Base-by-base conservation (phyloP, 768 basidiomycete species). In the Suillus paluster region DNA sequence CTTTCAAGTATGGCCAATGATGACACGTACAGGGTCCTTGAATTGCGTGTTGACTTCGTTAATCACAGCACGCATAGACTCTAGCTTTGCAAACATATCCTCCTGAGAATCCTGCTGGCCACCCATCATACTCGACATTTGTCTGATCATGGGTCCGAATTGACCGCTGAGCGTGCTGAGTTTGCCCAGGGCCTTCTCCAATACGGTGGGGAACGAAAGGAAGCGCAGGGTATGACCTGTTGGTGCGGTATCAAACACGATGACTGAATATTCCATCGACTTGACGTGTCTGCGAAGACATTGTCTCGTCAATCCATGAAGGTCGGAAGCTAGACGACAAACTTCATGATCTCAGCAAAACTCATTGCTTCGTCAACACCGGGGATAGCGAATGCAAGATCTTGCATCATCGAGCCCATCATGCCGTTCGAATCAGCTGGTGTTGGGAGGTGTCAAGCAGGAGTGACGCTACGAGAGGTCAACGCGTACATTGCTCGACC, bases 291-390 rank as follows among this genome's bases (percentile, higher is more conserved):
- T 98, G 69, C 6, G 59, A 10, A 59, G 15, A 30, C 52, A 14
- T 56, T 39, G 54, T 55, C 23, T 50, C 33, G 60, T 14, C 48
- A 42, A 50, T 27, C 19, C 12, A 15, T 10, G 38, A 4, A 23
- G 52, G 12, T 52, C 11, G 25, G 36, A 21, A 52, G 41, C 58
- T 12, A 42, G 45, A 7, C 7, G 12, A 78, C 87, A 61, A 62
- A 97, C 97, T 99, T 99, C 97, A 99, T 99, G 75, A 99, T 97
- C 77, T 99, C 97, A 0, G 97, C 97, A 69, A 99, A 99, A 65
- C 95, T 95, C 97, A 99, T 99, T 4, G 97, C 97, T 78, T 99
- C 97, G 70, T 99, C 97, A 14, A 99, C 97, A 78, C 97, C 97
- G 0, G 97, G 97, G 61, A 99, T 99, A 2, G 97, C 95, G 71